Conservation (phyloP, 768 basidiomycete species). For the Hypholoma fasciculare region DNA sequence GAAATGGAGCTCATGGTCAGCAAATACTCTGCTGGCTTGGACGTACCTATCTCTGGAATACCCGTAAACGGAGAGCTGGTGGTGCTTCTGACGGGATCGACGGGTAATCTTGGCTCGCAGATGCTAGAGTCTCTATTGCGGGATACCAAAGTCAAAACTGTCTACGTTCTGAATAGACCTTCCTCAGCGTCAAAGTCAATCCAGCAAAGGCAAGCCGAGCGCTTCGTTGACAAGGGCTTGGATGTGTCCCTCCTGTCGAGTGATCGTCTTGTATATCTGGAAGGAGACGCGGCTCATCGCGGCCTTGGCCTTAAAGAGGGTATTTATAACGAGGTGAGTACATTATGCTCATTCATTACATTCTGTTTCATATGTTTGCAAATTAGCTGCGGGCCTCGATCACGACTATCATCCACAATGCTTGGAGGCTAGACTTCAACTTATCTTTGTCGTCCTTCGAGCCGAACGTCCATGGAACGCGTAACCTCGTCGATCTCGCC, state of each 20-base stretch:
- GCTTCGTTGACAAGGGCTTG: conserved; percentile 34
- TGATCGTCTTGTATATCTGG: conserved; percentile 33
- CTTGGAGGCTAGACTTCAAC: conserved; percentile 52
- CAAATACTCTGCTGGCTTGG: conserved; percentile 13
- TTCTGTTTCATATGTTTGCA: background rate
- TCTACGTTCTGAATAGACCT: conserved; percentile 34
- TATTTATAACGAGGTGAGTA: conserved; percentile 28
- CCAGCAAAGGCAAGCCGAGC: conserved; percentile 22
- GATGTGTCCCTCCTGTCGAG: conserved; percentile 22
- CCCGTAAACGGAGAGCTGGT: conserved; percentile 7
- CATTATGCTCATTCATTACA: background rate
- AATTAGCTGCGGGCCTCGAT: conserved; percentile 26
- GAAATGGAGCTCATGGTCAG: too few species aligned
- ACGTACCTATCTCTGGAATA: background rate
- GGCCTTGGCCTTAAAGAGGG: conserved; percentile 25
- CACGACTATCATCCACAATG: conserved; percentile 42
- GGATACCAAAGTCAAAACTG: conserved; percentile 17
- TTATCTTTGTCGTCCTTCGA: conserved; percentile 43
- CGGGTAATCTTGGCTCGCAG: conserved; percentile 41
- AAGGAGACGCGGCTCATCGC: conserved; percentile 30
- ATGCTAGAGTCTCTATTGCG: conserved; percentile 28
- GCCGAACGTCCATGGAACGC: conserved; percentile 36
- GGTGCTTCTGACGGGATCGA: conserved; percentile 41
- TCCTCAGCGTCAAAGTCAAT: conserved; percentile 11
- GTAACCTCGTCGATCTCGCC: conserved; percentile 40